Base-by-base conservation (phyloP, 1,284 basidiomycete species). In the Apiotrichum sp. region DNA sequence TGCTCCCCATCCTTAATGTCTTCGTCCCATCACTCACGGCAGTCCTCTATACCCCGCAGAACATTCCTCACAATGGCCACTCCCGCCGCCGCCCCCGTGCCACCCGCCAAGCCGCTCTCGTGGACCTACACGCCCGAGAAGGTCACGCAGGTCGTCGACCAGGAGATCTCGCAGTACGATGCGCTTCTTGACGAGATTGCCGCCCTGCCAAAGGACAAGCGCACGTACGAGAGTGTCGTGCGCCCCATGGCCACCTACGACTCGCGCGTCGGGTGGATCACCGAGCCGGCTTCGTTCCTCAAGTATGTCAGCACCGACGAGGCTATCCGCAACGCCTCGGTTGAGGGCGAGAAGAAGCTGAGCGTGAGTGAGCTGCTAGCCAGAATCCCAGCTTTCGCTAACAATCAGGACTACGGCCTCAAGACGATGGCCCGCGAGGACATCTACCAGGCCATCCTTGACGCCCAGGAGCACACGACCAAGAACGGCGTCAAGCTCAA, bases 281-380 rank as follows among this genome's bases (percentile, higher is more conserved):
- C 49, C 11, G 50, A 55, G 40, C 56, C 53, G 1, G 36, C 50
- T 7, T 48, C 53, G 31, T 61, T 61, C 56, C 53, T 61, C 29
- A 52, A 55, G 52, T 58, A 61, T 34, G 59, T 58, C 41, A 53
- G 52, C 59, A 29, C 48, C 29, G 56, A 58, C 56, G 56, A 55
- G 47, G 56, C 33, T 2, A 33, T 61, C 39, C 59, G 59, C 48
- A 50, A 56, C 34, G 54, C 56, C 6, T 55, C 59, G 9, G 51
- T 58, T 33, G 59, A 56, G 8, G 51, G 45, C 16, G 52, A 56
- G 43, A 61, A 61, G 56, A 56, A 49, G 51, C 47, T 53, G 16
- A 43, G 46, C 45, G 57, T 58, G 40, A 48, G 57, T 47, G 13
- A n/a, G n/a, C n/a, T n/a, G n/a, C n/a, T n/a, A n/a, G 7, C 29